phyloP scores from a whole-genome alignment of 2,329 filamentous ascomycete species.

The Cladophialophora chaetospira region DNA sequence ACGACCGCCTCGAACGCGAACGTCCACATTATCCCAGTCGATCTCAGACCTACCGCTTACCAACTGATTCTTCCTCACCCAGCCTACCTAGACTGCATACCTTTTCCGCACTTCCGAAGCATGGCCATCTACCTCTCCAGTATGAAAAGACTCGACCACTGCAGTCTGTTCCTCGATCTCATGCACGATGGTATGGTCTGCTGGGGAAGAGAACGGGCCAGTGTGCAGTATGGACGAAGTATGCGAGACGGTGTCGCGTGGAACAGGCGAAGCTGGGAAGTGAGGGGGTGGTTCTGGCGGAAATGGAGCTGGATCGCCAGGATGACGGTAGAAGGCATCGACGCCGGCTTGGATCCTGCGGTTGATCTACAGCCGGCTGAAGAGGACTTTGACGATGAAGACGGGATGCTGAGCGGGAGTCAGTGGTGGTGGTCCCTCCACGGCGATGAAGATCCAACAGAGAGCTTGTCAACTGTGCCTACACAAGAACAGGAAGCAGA shows the following conservation, averaged over 20 bases:
- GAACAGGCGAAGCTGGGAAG: constrained; percentile 51
- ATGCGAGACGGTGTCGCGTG: constrained; percentile 43
- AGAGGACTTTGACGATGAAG: constrained; percentile 29
- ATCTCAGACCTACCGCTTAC: constrained; percentile 20
- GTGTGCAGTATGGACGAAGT: constrained; percentile 35
- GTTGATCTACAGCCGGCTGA: constrained; percentile 33
- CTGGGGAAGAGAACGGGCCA: constrained; percentile 39
- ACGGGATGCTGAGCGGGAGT: constrained; percentile 25
- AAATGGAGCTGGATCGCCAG: constrained; percentile 45
- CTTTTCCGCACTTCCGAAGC: constrained; percentile 27
- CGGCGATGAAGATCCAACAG: not conserved
- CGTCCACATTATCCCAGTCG: constrained; percentile 17
- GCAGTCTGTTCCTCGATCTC: constrained; percentile 42
- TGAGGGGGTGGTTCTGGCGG: constrained; percentile 47
- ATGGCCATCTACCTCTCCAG: constrained; percentile 26
- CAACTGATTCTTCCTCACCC: constrained; percentile 27
- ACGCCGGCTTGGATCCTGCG: constrained; percentile 14
- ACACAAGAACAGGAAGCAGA: not conserved
- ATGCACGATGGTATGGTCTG: constrained; percentile 41
- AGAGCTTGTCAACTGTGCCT: not conserved
- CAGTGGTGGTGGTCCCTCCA: constrained; percentile 26
- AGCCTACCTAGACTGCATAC: constrained; percentile 27
- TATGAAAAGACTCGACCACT: constrained; percentile 38
- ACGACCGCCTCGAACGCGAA: constrained; percentile 14
- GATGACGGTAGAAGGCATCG: constrained; percentile 43